Base-by-base conservation (phyloP, 306 rosid genomes). In the Prunus mongolica region DNA sequence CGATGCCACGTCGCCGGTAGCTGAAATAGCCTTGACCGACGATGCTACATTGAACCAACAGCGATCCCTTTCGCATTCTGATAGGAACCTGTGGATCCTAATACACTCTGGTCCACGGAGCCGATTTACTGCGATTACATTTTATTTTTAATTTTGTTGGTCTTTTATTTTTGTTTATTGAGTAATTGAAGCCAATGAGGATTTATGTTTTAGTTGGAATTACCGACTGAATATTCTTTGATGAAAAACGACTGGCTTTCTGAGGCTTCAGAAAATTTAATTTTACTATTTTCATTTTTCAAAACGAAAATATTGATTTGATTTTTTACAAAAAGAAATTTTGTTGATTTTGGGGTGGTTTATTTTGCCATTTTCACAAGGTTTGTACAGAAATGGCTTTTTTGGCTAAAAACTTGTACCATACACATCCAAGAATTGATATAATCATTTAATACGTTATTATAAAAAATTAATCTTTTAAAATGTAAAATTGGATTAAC, bases 91-190 rank as follows among this genome's bases (percentile, higher is more conserved):
- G 96, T 77, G 73, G 78, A 82, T 87, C 81, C 47, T 58, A 18
- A 16, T 15, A 2, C 47, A 2, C 12, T 34, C 47, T 34, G 85
- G 78, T 86, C 84, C 73, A 76, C 81, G 81, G 96, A 82, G 96
- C 96, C 98, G 93, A 18, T 93, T 86, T 80, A 58, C 10, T 93
- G 93, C 87, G 95, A 88, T 91, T 89, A 90, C 89, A 91, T 76
- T 24, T 72, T 19, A 2, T 38, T 2, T 0, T 16, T 0, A 46
- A 1, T 10, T 47, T 7, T 2, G 8, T 67, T 6, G 5, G 1
- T 58, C 61, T 0, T 51, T 3, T 2, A 5, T 22, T 47, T 55
- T n/a, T 9, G 0, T 0, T 6, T 50, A 45, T 24, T 46, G 16
- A 6, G 6, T 38, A 7, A 54, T 10, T 30, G 83, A 79, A 80